phyloP scores from a whole-genome alignment of 768 basidiomycete genomes.

The Kwoniella pini region DNA sequence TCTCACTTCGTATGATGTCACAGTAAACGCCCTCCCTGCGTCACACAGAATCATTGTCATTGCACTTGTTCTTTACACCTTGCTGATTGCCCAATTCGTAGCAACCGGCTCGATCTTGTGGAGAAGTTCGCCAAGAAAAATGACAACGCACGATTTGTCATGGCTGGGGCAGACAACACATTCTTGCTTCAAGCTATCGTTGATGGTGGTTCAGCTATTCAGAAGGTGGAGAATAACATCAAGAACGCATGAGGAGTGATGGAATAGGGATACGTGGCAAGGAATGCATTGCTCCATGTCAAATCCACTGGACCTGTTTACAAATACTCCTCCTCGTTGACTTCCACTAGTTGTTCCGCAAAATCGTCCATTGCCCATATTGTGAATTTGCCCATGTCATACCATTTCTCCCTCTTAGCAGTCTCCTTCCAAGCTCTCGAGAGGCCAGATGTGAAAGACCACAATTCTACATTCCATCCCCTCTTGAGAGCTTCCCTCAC shows the following conservation, averaged over 20 bases:
- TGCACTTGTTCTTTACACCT: no score
- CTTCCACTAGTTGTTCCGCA: constrained; percentile 47
- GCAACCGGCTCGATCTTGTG: constrained; percentile 34
- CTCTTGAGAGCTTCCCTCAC: constrained; percentile 80
- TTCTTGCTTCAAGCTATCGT: constrained; percentile 7
- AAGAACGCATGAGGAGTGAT: constrained; percentile 1
- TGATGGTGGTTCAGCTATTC: constrained; percentile 7
- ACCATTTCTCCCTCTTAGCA: constrained; percentile 42
- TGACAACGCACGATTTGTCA: constrained; percentile 14
- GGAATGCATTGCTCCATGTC: no score
- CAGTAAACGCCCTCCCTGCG: background rate
- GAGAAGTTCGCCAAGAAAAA: constrained; percentile 32
- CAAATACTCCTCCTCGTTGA: constrained; percentile 19
- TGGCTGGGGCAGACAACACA: constrained; percentile 9
- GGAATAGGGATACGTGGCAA: no score
- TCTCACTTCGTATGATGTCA: background rate
- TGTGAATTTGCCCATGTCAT: constrained; percentile 35
- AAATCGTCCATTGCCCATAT: constrained; percentile 47
- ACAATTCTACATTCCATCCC: constrained; percentile 94
- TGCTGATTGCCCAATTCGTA: no score
- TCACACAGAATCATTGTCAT: no score
- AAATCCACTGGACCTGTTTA: background rate
- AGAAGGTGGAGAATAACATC: constrained; percentile 4
- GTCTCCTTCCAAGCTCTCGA: constrained; percentile 46
- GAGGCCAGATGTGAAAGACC: constrained; percentile 74